Conservation (phyloP, 1,284 basidiomycete genomes). For the Sphaerobolus stellatus region DNA sequence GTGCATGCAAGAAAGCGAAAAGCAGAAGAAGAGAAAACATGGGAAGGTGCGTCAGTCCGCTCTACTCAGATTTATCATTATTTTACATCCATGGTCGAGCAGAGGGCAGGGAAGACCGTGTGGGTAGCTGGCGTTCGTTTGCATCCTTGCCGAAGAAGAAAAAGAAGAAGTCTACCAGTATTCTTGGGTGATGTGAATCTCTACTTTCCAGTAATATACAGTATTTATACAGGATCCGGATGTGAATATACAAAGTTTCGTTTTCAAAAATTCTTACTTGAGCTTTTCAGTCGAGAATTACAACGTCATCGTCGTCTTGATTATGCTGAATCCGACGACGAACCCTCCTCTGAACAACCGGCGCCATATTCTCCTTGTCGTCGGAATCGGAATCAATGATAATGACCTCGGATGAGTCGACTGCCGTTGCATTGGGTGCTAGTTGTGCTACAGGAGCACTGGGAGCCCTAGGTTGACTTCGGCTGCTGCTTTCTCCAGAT, state of each 20-base stretch:
- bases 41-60: constrained; percentile 64
- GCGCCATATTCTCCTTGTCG: constrained; percentile 63
- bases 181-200: constrained; percentile 57
- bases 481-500: neutral
- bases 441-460: neutral
- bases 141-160: constrained; percentile 44
- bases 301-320: constrained; percentile 28
- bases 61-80: neutral
- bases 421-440: neutral
- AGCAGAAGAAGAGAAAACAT: constrained; percentile 74
- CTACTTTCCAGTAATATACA: too few relatives aligned
- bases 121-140: constrained; percentile 80
- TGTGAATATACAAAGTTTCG: constrained; percentile 10
- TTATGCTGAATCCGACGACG: constrained; percentile 36
- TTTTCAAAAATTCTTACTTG: neutral
- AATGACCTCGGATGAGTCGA: constrained; percentile 29
- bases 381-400: constrained; percentile 49
- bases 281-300: constrained; percentile 44
- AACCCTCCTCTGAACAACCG: constrained; percentile 49
- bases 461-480: neutral
- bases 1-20: constrained; percentile 72
- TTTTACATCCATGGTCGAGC: constrained; percentile 11
- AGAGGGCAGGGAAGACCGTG: constrained; percentile 76
- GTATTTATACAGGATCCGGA: constrained; percentile 10
- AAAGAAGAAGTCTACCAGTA: constrained; percentile 66